Conservation (phyloP, 129 eudicot genomes). For the Arctium lappa region DNA sequence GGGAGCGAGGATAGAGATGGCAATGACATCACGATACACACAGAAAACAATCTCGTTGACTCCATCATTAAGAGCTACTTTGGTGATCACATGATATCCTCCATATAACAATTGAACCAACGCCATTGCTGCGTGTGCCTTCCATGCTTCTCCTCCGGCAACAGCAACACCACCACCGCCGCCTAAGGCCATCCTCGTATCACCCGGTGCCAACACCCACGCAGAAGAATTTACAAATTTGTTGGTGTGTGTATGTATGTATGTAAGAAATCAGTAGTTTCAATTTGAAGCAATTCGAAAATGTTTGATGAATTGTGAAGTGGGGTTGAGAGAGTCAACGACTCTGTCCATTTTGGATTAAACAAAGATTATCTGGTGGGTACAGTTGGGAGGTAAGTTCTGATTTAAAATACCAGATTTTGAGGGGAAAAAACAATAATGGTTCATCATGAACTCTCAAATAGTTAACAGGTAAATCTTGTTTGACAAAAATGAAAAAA, state of each 20-base stretch:
- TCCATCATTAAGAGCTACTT: constrained; percentile 82
- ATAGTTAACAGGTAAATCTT: too few species aligned
- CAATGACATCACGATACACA: constrained; percentile 66
- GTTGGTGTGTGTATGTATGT: constrained; percentile 2
- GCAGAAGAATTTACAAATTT: background rate
- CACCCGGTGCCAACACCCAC: background rate
- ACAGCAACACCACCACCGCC: constrained; percentile 14
- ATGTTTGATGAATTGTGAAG: background rate
- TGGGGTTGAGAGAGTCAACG: background rate
- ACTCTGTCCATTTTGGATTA: background rate
- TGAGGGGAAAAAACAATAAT: too few species aligned
- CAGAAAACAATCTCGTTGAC: constrained; percentile 86
- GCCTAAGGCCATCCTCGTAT: constrained; percentile 34
- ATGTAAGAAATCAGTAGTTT: background rate
- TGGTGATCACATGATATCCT: constrained; percentile 90
- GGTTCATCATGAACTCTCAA: too few species aligned
- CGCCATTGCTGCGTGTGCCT: constrained; percentile 76
- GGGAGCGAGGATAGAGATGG: constrained; percentile 80
- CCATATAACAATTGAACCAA: constrained; percentile 70
- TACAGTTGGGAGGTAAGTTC: background rate
- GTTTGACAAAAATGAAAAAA: too few species aligned
- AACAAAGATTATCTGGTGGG: background rate
- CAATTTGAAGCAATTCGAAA: constrained; percentile 7
- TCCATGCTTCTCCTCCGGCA: constrained; percentile 29
- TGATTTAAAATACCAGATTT: too few species aligned